Evolutionary conservation across 2,329 filamentous ascomycete species (phyloP), one percentile per base, ranked within the genome.

Genomic region (Sarocladium kiliense): DNA sequence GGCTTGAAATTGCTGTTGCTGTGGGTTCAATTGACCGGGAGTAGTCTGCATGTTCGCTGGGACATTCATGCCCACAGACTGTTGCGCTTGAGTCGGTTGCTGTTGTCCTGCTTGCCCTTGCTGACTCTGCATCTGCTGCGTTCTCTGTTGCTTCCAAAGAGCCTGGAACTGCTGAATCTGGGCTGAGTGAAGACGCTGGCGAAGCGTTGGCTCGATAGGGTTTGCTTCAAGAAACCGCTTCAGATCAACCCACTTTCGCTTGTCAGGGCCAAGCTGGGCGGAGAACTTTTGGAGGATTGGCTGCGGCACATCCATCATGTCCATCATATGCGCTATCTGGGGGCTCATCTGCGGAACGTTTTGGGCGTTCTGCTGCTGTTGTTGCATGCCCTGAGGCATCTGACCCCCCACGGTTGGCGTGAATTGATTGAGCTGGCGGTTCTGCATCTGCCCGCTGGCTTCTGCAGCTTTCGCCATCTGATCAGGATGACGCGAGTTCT

Each of bases 191-290:
- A 78, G 64, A 54, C 71, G 68, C 5, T 55, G 59, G 21, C 69
- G 68, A 9, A 68, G 53, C 2, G 64, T 57, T 4, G 66, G 64
- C 1, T 69, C 59, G 1, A 74, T 56, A 51, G 59, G 63, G 54
- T 67, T 64, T 54, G 50, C n/a, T 16, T 39, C 50, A 10, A 77
- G 59, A 72, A 74, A 78, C 2, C 60, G 56, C 60, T 75, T 76
- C 11, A 80, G 64, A 3, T 78, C 74, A 16, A 67, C 66, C 77
- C 77, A 80, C 58, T 76, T 80, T 16, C 50, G 23, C 63, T 77
- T 77, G 4, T 78, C 74, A 0, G 66, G 61, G 1, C 75, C 74
- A 2, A 77, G 56, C 19, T 63, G 64, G 12, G 53, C 67, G 61
- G 14, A 19, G 57, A 72, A 23, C n/a, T 36, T 53, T 18, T 53